Conservation (phyloP, 2,329 filamentous ascomycete species). For the Apiospora marii region DNA sequence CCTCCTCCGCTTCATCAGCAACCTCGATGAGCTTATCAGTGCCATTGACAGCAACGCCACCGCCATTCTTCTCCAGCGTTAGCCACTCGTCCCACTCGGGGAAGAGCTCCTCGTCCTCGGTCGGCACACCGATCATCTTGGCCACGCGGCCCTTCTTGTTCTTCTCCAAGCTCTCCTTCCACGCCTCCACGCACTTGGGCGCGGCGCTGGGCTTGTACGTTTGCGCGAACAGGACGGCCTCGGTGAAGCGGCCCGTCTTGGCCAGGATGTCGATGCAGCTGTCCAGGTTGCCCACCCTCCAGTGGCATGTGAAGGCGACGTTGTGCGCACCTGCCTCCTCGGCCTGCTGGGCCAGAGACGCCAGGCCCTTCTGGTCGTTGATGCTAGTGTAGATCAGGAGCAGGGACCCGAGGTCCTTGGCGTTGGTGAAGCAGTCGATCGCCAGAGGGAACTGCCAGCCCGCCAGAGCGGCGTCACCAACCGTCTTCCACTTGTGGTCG, state of each 20-base stretch:
- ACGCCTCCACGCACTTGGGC: conserved; percentile 71
- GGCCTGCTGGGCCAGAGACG: conserved; percentile 76
- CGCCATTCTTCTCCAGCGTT: conserved; percentile 77
- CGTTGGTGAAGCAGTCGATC: conserved; percentile 90
- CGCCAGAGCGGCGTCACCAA: conserved; percentile 88
- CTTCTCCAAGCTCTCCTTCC: conserved; percentile 87
- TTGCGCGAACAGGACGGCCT: conserved; percentile 91
- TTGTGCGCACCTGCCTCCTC: conserved; percentile 84
- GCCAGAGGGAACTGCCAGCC: conserved; percentile 89
- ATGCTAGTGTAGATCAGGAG: conserved; percentile 90
- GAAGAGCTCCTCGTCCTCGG: conserved; percentile 86
- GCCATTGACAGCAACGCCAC: conserved; percentile 47
- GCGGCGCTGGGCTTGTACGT: conserved; percentile 91
- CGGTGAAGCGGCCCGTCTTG: conserved; percentile 80
- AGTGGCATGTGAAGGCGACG: conserved; percentile 88
- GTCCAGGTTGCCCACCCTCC: conserved; percentile 84
- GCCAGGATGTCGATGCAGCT: conserved; percentile 82
- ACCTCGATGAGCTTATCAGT: conserved; percentile 37
- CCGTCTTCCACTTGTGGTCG: conserved; percentile 98
- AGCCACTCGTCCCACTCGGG: conserved; percentile 96
- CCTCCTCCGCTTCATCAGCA: conserved; percentile 34
- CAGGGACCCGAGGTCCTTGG: conserved; percentile 88
- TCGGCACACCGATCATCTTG: conserved; percentile 83
- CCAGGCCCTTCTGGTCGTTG: conserved; percentile 77
- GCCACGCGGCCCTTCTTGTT: conserved; percentile 85